Base-by-base conservation (phyloP, 345 rosid genomes). In the Populus davidiana region DNA sequence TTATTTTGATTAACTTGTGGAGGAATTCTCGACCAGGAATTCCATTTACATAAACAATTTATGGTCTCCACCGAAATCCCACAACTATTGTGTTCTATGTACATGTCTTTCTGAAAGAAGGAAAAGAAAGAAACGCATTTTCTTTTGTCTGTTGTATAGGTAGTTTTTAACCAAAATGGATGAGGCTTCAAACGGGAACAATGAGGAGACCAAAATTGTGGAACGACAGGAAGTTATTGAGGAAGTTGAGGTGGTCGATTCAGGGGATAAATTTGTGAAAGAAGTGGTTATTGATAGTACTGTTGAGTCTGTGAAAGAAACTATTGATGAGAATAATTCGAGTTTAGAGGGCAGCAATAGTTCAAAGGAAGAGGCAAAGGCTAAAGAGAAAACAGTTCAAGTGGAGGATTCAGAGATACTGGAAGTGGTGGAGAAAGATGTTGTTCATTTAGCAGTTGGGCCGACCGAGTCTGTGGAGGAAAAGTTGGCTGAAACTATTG, bases 291-390 rank as follows among this genome's bases (percentile, higher is more conserved):
- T 63, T 36, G 65, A 73, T 69, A 78, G 54, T 49, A 67, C 49
- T 25, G 59, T 74, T 25, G 67, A 56, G 70, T 61, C 77, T 20
- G 13, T 67, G 6, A 38, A 27, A 66, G 83, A 54, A 73, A 43
- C 49, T 21, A 65, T 13, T 18, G 75, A 69, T n/a, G 82, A 16
- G 27, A 69, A 66, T 14, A 69, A 70, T 62, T 77, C 81, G 17
- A 78, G 71, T 67, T 81, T 81, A 0, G 52, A 72, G 6, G 52
- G 71, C 25, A n/a, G 65, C 52, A 76, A 74, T 67, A 59, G 77
- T 79, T 79, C 81, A 0, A 83, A 79, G 47, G 81, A 80, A 29
- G 84, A 81, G 70, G 78, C 43, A 38, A 82, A 72, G 31, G 17
- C 18, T 5, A 69, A 33, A 7, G 81, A 82, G 69, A 71, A 54